These are phyloP conservation scores for Aspergillus sp. DNA, from an alignment of 2,329 filamentous ascomycete genomes.

Conservation along the genomic window DNA sequence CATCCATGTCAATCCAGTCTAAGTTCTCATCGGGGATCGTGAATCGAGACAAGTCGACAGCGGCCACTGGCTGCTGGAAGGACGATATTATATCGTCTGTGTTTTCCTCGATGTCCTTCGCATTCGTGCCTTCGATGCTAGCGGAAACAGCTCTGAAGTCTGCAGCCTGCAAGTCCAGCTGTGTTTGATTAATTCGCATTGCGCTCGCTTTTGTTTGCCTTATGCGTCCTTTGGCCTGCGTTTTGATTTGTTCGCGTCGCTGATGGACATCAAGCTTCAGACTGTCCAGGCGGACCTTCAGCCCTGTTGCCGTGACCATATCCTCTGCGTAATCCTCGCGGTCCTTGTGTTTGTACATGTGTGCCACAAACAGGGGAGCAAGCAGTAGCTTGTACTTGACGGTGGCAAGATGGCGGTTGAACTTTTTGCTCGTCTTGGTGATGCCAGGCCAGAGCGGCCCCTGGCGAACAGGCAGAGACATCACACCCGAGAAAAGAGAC, in stretches of 20 bases:
- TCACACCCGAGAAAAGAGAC: conserved; percentile 88
- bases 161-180: conserved; percentile 82
- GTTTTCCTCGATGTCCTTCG: conserved; percentile 59
- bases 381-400: conserved; percentile 95
- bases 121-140: conserved; percentile 69
- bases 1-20: conserved; percentile 98
- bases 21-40: conserved; percentile 92
- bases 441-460: conserved; percentile 82
- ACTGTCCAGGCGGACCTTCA: conserved; percentile 91
- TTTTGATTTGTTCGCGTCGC: conserved; percentile 82
- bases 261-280: conserved; percentile 97
- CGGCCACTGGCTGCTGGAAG: conserved; percentile 43
- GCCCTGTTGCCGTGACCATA: conserved; percentile 81
- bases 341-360: conserved; percentile 98
- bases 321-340: conserved; percentile 71
- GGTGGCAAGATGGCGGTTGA: conserved; percentile 90
- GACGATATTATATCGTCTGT: conserved; percentile 50
- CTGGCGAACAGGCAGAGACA: conserved; percentile 90
- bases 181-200: conserved; percentile 92
- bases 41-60: conserved; percentile 68
- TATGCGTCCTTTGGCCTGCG: conserved; percentile 64
- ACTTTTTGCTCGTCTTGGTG: conserved; percentile 97
- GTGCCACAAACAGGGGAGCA: conserved; percentile 86
- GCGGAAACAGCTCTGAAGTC: conserved; percentile 92
- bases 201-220: conserved; percentile 74